phyloP scores from a whole-genome alignment of 768 basidiomycete species.

The Clavaria fumosa region DNA sequence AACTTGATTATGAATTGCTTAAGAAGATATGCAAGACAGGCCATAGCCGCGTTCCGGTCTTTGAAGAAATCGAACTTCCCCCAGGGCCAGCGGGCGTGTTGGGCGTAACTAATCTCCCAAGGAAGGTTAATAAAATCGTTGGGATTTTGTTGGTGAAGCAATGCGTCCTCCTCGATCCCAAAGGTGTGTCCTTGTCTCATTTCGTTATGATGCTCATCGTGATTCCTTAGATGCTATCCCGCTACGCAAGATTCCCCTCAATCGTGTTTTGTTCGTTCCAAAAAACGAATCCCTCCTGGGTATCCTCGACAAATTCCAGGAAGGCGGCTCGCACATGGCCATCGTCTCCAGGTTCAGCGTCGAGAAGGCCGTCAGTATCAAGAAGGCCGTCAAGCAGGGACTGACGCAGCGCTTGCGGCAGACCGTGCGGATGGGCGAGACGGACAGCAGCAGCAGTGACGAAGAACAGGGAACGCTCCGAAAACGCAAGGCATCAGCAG shows the following conservation, averaged over 20 bases:
- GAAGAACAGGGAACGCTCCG: conserved; percentile 15
- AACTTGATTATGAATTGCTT: conserved; percentile 67
- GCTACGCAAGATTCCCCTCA: conserved; percentile 67
- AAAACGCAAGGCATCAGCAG: conserved; percentile 9
- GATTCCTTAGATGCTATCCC: conserved; percentile 53
- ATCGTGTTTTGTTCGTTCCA: conserved; percentile 76
- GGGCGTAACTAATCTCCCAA: conserved; percentile 1
- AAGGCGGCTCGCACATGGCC: conserved; percentile 84
- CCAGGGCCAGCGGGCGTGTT: neutral
- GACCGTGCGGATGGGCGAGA: conserved; percentile 63
- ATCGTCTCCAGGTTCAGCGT: conserved; percentile 68
- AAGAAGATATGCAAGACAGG: conserved; percentile 64
- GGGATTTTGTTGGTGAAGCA: conserved; percentile 84
- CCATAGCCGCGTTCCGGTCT: conserved; percentile 74
- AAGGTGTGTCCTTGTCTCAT: conserved; percentile 28
- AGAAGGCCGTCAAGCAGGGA: conserved; percentile 68
- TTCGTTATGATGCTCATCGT: neutral
- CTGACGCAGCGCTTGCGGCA: conserved; percentile 65
- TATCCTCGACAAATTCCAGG: conserved; percentile 80
- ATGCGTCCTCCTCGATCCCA: conserved; percentile 77
- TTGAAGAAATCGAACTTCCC: conserved; percentile 58
- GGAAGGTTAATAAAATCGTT: conserved; percentile 62
- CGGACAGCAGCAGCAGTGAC: conserved; percentile 32
- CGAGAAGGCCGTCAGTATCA: conserved; percentile 64
- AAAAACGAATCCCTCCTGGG: conserved; percentile 74